phyloP scores from a whole-genome alignment of 495 filamentous ascomycete genomes.

The Aspergillus wentii region DNA sequence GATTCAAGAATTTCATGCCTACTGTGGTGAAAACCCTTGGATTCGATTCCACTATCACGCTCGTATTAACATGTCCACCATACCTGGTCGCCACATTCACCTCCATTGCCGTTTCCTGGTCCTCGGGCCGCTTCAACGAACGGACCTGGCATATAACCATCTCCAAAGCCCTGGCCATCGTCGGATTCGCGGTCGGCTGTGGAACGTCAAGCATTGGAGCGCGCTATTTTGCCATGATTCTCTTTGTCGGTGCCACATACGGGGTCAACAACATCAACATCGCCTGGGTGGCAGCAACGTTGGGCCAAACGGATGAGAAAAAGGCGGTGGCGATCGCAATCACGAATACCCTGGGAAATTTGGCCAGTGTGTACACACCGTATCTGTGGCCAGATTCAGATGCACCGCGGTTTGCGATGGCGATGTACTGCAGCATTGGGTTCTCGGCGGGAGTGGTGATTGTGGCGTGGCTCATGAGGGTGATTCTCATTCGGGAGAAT shows the following conservation, averaged over 20 bases:
- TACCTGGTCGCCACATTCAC: slow-evolving; percentile 44
- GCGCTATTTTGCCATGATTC: slow-evolving; percentile 49
- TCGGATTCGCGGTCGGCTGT: slow-evolving; percentile 38
- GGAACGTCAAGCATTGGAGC: slow-evolving; percentile 31
- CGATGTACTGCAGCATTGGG: slow-evolving; percentile 41
- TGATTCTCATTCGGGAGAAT: slow-evolving; percentile 42
- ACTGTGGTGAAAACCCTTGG: slow-evolving; percentile 29
- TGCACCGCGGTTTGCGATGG: slow-evolving; percentile 40
- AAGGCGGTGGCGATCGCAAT: slow-evolving; percentile 40
- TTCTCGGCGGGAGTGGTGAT: slow-evolving; percentile 31
- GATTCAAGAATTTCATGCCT: slow-evolving; percentile 51
- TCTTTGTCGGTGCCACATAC: slow-evolving; percentile 46
- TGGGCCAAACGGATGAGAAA: slow-evolving; percentile 49
- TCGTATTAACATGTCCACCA: slow-evolving; percentile 51
- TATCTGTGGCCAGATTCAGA: slow-evolving; percentile 50
- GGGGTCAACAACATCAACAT: slow-evolving; percentile 47
- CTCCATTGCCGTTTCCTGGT: slow-evolving; percentile 37
- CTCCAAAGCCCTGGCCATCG: slow-evolving; percentile 28
- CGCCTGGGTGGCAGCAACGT: slow-evolving; percentile 50
- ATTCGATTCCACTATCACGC: slow-evolving; percentile 39
- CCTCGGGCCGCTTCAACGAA: slow-evolving; percentile 40
- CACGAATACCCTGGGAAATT: slow-evolving; percentile 42
- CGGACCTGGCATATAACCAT: slow-evolving; percentile 40
- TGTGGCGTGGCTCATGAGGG: slow-evolving; percentile 34
- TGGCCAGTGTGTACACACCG: slow-evolving; percentile 42